phyloP scores from a whole-genome alignment of 768 basidiomycete species.

The Auriscalpium vulgare region DNA sequence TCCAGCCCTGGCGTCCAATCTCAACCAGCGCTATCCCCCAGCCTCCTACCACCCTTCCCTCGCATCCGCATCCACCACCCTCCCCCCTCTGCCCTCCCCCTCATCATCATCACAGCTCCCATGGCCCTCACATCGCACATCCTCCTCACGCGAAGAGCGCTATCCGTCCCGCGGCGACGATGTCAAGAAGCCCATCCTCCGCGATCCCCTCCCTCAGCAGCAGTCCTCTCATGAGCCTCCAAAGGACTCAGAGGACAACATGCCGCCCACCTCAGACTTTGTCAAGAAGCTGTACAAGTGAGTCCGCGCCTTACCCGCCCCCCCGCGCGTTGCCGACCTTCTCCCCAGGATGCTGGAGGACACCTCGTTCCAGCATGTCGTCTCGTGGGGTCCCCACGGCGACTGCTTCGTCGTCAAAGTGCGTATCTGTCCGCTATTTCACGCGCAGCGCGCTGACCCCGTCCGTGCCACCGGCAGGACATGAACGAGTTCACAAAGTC shows the following conservation, averaged over 20 bases:
- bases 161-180: slow-evolving; percentile 20
- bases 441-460: no score
- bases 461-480: slow-evolving; percentile 35
- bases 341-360: slow-evolving; percentile 79
- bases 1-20: slow-evolving; percentile 19
- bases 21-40: slow-evolving; percentile 26
- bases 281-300: slow-evolving; percentile 93
- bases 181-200: slow-evolving; percentile 17
- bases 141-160: slow-evolving; percentile 26
- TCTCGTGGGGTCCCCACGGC: slow-evolving; percentile 77
- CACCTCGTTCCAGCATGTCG: slow-evolving; percentile 57
- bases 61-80: slow-evolving; percentile 22
- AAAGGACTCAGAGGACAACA: slow-evolving; percentile 47
- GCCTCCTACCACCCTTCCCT: slow-evolving; percentile 29
- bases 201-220: slow-evolving; percentile 10
- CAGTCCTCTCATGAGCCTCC: slow-evolving; percentile 5
- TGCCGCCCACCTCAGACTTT: slow-evolving; percentile 88
- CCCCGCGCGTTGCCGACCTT: neutral
- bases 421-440: neutral
- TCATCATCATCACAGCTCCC: slow-evolving; percentile 22
- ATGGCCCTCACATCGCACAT: slow-evolving; percentile 26
- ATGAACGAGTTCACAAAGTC: slow-evolving; percentile 95
- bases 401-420: slow-evolving; percentile 86
- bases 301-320: slow-evolving; percentile 15
- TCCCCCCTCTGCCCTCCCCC: slow-evolving; percentile 20